Evolutionary conservation across 2,329 filamentous ascomycete genomes (phyloP), one percentile per base, ranked within the genome.

Genomic region (Neonectria punicea): DNA sequence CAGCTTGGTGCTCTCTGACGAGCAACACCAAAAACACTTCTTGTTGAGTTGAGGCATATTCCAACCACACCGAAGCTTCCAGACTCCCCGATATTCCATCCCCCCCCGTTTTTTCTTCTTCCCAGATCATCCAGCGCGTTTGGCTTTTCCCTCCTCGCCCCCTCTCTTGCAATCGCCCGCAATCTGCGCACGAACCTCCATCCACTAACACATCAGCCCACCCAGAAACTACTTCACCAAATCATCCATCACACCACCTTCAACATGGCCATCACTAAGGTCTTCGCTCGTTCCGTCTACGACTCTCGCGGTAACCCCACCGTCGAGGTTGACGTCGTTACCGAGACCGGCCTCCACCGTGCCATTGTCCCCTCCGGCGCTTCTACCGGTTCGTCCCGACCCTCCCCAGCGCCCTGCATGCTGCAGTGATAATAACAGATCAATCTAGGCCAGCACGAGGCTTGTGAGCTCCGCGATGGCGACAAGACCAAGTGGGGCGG

Each of bases 251-350:
- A 67, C 65, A 70, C 55, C 53, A 68, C 62, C 53, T 58, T 76
- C 84, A 94, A 80, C 74, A 99, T 99, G 96, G 86, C 92, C 78
- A 93, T 96, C 84, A 90, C 90, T 83, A 95, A 94, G 88, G 89
- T 96, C 80, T 92, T 94, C 89, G 93, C 92, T 80, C 92, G 96
- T 81, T 94, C 92, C 79, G 94, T 99, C 87, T 99, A 95, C 90
- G 96, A 99, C 89, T 98, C 96, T 82, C 95, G 96, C 81, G 89
- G 89, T 81, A 99, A 99, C 91, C 96, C 96, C 79, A 99, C 96
- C 80, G 95, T 98, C 79, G 95, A 98, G 89, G 95, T 98, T 78
- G 95, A 98, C 82, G 90, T 98, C 76, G 92, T 97, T 85, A 98
- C 94, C 76, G 93, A 97, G 86, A 97, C 92, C 77, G 95, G 95